phyloP scores from a whole-genome alignment of 2,329 filamentous ascomycete species.

The Hypoxylon sp. region DNA sequence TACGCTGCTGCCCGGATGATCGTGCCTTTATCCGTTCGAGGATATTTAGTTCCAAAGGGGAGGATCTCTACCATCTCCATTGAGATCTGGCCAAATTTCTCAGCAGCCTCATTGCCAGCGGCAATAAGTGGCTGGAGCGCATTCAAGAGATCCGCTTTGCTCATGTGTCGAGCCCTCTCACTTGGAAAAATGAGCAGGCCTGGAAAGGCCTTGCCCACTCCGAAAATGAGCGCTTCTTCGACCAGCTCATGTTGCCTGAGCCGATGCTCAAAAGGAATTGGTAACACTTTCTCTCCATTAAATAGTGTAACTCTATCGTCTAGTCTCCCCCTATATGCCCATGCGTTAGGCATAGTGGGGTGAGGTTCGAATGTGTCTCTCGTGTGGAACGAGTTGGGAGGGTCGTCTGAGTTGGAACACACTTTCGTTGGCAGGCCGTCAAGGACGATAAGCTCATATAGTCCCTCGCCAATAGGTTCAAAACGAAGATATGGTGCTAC shows the following conservation, averaged over 20 bases:
- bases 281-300: constrained; percentile 65
- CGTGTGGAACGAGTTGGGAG: constrained; percentile 61
- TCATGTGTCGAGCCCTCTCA: constrained; percentile 59
- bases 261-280: constrained; percentile 65
- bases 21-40: constrained; percentile 70
- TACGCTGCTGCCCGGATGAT: constrained; percentile 68
- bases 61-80: constrained; percentile 68
- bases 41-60: constrained; percentile 61
- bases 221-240: constrained; percentile 71
- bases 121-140: constrained; percentile 65
- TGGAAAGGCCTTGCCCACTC: constrained; percentile 65
- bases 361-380: constrained; percentile 62
- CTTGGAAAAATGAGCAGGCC: constrained; percentile 68
- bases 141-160: constrained; percentile 63
- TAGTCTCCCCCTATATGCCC: constrained; percentile 62
- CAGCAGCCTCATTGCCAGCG: constrained; percentile 64
- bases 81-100: constrained; percentile 67
- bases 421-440: constrained; percentile 54
- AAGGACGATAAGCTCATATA: constrained; percentile 54
- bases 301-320: constrained; percentile 63
- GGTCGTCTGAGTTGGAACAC: constrained; percentile 59
- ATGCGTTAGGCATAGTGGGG: constrained; percentile 58
- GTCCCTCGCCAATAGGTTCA: constrained; percentile 53
- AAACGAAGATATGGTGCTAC: constrained; percentile 60
- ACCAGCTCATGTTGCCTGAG: constrained; percentile 68